Evolutionary conservation across 2,329 filamentous ascomycete species (phyloP), one percentile per base, ranked within the genome.

Genomic region (Arthrobotrys pseudoclavata): DNA sequence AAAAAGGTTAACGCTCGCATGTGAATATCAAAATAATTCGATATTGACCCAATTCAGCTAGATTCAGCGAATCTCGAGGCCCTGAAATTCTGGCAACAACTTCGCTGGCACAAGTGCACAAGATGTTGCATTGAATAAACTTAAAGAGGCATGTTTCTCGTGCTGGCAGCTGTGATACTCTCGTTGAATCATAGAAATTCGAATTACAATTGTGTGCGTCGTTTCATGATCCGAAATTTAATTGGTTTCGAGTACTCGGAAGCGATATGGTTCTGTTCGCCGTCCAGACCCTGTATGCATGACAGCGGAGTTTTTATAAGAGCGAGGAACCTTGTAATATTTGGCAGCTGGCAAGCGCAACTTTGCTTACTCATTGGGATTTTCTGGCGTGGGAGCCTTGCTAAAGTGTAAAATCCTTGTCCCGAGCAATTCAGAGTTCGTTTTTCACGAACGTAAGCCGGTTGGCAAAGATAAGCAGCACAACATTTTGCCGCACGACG

Each of bases 401-500:
- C 55, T n/a, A 70, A 60, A 47, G 40, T 37, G 52, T 50, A 61
- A 48, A 20, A 76, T 53, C 72, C 72, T 22, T 76, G 60, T 53
- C 42, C n/a, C 20, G 57, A 76, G 53, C 37, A 62, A 50, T 60
- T 67, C 60, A 55, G 60, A 66, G 69, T 70, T 69, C 60, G 48
- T 22, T 76, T 69, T 68, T 76, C 53, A 64, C 18, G 26, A 61
- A 68, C 69, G 69, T 74, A 74, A 74, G 62, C 61, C 50, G 72
- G 66, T 76, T 76, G 60, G 72, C 72, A 76, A 76, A 76, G 72
- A 76, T 76, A 76, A 70, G 71, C 55, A 69, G 66, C 42, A 62
- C 26, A 74, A 66, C 69, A 72, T 72, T 52, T 22, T 66, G 72
- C 72, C 68, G 53, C 66, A 45, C 48, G 55, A 52, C 66, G 66